Base-by-base conservation (phyloP, 257 asterid species). In the Nicotiana attenuata region DNA sequence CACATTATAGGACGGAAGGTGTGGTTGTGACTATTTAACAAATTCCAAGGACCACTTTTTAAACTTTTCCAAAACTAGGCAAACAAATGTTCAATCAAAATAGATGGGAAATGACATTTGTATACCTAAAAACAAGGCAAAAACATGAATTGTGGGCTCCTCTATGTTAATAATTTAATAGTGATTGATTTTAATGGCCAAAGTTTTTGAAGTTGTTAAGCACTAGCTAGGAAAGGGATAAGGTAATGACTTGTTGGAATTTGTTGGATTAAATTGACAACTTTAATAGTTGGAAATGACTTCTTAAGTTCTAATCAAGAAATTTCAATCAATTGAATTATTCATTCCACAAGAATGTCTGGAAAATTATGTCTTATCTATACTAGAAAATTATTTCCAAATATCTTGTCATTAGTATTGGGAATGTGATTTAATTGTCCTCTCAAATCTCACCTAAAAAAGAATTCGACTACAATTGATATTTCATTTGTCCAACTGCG, bases 161-260 rank as follows among this genome's bases (percentile, higher is more conserved):
- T 50, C 45, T 24, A 75, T 14, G 1, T 14, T 9, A 47, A 50
- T 50, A 73, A 50, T 24, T 75, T 50, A 33, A 1, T 15, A 75
- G 16, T 50, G 8, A 24, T 64, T 64, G 19, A 47, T 15, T 61
- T 26, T 24, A 14, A 75, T 20, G 63, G 7, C 0, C 38, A 75
- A 0, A 5, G 3, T 7, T 47, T 73, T 50, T 0, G 38, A 10
- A 15, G 79, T 50, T 75, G 79, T 75, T 50, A 50, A 75, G 63
- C 79, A 73, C 79, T 47, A 47, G 79, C 79, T 47, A 73, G 61
- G 41, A 15, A 73, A 73, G 41, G 35, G 63, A 24, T 73, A 75
- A 75, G 63, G 16, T 13, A 45, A 71, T 71, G 78, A 45, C 22
- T 45, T 41, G 2, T 24, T 19, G 64, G 24, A 57, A 19, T 57